Evolutionary conservation across 139 green algal species (phyloP).

Genomic region (Monoraphidium neglectum): DNA sequence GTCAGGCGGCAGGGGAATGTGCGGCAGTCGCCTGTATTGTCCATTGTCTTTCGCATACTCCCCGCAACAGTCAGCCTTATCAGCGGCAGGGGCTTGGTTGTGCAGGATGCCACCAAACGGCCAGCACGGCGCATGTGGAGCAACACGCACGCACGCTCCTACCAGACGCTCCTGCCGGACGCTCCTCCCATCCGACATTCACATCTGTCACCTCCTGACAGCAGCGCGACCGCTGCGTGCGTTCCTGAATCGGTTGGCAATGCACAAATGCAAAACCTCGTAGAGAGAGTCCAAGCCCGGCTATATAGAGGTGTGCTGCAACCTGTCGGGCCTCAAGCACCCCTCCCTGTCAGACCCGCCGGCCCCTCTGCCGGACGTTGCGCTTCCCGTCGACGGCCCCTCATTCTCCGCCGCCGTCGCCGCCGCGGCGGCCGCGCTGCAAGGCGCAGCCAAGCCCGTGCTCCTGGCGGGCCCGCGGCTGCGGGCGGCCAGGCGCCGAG

Average conservation of each 20-base stretch:
- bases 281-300: conserved; percentile 57
- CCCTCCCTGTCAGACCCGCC: conserved; percentile 44
- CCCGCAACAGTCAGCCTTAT: no score
- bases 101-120: no score
- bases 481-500: not conserved
- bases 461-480: conserved; percentile 53
- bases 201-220: no score
- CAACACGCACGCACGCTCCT: no score
- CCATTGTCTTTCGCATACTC: no score
- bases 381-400: conserved; percentile 41
- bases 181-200: no score
- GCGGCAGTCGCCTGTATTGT: no score
- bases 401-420: conserved; percentile 69
- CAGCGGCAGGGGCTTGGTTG: no score
- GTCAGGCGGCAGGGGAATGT: no score
- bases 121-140: no score
- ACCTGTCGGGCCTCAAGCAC: conserved; percentile 61
- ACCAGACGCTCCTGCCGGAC: no score
- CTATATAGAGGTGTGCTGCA: conserved; percentile 79
- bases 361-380: conserved; percentile 16
- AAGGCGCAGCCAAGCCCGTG: conserved; percentile 63
- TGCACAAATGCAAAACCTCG: not conserved
- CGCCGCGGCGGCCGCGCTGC: conserved; percentile 49
- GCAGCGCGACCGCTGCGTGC: no score
- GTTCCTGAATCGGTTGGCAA: not conserved